These are phyloP conservation scores for Entoloma clypeatum DNA, from an alignment of 1,284 basidiomycete genomes.

Conservation along the genomic window DNA sequence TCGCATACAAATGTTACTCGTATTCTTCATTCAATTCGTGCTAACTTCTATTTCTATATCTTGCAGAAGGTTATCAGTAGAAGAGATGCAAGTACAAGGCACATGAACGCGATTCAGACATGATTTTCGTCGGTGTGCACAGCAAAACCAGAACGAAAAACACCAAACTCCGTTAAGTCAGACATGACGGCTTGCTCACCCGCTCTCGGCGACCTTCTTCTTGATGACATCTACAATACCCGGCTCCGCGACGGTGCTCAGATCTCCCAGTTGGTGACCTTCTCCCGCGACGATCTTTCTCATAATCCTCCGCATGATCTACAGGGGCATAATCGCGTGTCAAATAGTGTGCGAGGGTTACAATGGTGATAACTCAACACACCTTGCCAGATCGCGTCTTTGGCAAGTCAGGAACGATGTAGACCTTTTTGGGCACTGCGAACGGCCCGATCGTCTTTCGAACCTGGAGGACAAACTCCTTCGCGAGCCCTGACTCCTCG, in stretches of 20 bases:
- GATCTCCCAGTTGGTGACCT: conserved; percentile 89
- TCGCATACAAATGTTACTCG: too few relatives aligned
- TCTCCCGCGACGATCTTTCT: conserved; percentile 95
- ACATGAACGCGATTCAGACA: too few relatives aligned
- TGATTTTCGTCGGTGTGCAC: too few relatives aligned
- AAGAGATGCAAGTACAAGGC: too few relatives aligned
- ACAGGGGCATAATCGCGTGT: conserved; percentile 2
- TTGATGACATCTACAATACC: conserved; percentile 80
- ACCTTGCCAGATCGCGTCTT: conserved; percentile 98
- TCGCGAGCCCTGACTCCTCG: conserved; percentile 70
- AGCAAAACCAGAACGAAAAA: too few relatives aligned
- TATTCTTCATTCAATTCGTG: too few relatives aligned
- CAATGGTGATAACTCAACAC: conserved; percentile 15
- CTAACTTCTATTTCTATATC: too few relatives aligned
- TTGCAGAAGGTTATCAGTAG: too few relatives aligned
- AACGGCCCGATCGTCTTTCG: conserved; percentile 96
- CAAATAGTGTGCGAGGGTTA: background rate
- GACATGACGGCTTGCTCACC: too few relatives aligned
- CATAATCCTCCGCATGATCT: conserved; percentile 91
- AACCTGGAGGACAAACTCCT: conserved; percentile 93
- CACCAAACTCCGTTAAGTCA: too few relatives aligned
- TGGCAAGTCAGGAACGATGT: conserved; percentile 83
- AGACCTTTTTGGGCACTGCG: conserved; percentile 91
- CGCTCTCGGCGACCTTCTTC: conserved; percentile 55
- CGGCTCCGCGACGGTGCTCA: conserved; percentile 88